Base-by-base conservation (phyloP, 768 basidiomycete genomes). In the Crucibulum laeve region DNA sequence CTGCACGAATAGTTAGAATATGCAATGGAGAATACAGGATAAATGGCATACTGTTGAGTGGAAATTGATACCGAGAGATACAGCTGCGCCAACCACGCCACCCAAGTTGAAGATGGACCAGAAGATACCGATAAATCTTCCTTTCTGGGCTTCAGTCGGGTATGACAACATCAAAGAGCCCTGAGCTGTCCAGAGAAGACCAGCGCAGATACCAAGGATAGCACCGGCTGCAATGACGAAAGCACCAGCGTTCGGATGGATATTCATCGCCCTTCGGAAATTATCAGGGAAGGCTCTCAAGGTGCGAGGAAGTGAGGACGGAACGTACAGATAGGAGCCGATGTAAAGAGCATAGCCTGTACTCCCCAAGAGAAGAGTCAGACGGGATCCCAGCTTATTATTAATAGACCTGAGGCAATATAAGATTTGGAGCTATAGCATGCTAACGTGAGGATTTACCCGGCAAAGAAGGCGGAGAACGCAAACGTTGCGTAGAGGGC, bases 51-150 rank as follows among this genome's bases (percentile, higher is more conserved):
- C 85, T 55, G 60, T 67, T 15, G 80, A 82, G 38, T 84, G 59
- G 53, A 78, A 82, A 55, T 89, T 90, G 51, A 77, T 67, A 1
- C 78, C 90, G 25, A 91, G 68, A 13, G 87, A 80, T 23, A 91
- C 85, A 7, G 82, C 68, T 4, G 86, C 77, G 24, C 89, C 88
- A 36, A 91, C 80, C 36, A 92, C 85, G 34, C 81, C 82, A 23
- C 87, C 87, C 18, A 89, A 47, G 53, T 91, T 90, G 69, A 92
- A 91, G 47, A 91, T 85, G 34, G 75, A 64, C 89, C 89, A 91
- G 65, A 91, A 91, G 36, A 88, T 77, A 30, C 75, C 82, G 40
- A 91, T 88, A 62, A 75, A 90, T 26, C 63, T 67, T 13, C 88
- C 88, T 60, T 91, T 91, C 58, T 91, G 78, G 34, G 61, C 55